Evolutionary conservation across 352 stramenopile genomes (phyloP).

Genomic region (Pythium oligandrum): DNA sequence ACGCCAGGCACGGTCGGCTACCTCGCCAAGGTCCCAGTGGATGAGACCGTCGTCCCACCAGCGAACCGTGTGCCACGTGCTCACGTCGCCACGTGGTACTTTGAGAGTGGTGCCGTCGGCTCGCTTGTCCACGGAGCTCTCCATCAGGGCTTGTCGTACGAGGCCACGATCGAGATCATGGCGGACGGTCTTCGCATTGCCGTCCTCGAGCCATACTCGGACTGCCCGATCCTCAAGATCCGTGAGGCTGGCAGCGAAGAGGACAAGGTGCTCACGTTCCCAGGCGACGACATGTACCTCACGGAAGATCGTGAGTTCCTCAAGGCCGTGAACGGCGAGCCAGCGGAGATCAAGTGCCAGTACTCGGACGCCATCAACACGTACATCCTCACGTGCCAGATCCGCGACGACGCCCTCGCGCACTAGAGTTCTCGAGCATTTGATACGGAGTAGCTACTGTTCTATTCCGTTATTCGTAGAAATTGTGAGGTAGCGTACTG

Average conservation of each 20-base stretch:
- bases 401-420: slow-evolving; percentile 26
- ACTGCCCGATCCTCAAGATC: slow-evolving; percentile 27
- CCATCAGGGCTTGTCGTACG: slow-evolving; percentile 26
- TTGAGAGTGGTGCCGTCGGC: slow-evolving; percentile 28
- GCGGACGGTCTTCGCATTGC: slow-evolving; percentile 29
- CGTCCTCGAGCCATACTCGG: slow-evolving; percentile 33
- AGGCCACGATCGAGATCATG: slow-evolving; percentile 32
- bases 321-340: slow-evolving; percentile 21
- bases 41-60: slow-evolving; percentile 17
- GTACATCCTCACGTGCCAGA: slow-evolving; percentile 39
- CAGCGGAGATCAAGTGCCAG: slow-evolving; percentile 19
- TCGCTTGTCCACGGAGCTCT: slow-evolving; percentile 30
- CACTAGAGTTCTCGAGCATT: slow-evolving; percentile 9
- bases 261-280: slow-evolving; percentile 28
- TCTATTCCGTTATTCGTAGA: too few relatives aligned
- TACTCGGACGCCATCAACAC: slow-evolving; percentile 30
- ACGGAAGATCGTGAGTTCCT: slow-evolving; percentile 35
- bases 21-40: slow-evolving; percentile 28
- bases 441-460: too few relatives aligned
- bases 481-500: too few relatives aligned
- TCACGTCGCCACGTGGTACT: slow-evolving; percentile 33
- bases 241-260: slow-evolving; percentile 24
- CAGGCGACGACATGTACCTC: slow-evolving; percentile 36
- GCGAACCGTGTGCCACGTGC: slow-evolving; percentile 28
- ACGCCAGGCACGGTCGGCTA: slow-evolving; percentile 24